Evolutionary conservation across 2,329 filamentous ascomycete genomes (phyloP).

Genomic region (Ascochyta lentis): DNA sequence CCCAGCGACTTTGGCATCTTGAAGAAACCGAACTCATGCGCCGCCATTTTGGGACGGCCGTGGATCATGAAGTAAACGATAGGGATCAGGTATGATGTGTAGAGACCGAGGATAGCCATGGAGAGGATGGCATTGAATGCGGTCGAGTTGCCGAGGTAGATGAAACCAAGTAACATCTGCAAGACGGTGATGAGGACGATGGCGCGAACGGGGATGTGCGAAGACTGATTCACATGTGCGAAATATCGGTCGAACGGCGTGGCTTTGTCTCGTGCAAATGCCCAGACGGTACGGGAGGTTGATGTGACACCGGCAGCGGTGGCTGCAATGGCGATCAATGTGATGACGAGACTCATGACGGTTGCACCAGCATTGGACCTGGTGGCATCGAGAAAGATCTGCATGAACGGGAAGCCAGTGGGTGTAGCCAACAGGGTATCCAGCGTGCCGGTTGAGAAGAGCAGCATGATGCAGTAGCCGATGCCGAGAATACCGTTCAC

Average conservation of each 20-base stretch:
- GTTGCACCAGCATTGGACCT: conserved; percentile 47
- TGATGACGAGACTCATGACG: conserved; percentile 45
- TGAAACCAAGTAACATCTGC: conserved; percentile 40
- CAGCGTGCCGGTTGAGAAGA: conserved; percentile 54
- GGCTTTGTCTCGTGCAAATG: conserved; percentile 49
- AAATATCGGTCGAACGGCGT: conserved; percentile 50
- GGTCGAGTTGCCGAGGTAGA: conserved; percentile 53
- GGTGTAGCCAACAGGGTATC: conserved; percentile 49
- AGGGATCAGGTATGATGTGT: conserved; percentile 54
- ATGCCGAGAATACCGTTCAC: conserved; percentile 58
- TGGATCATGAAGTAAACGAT: conserved; percentile 49
- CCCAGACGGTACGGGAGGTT: conserved; percentile 50
- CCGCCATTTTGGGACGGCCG: conserved; percentile 38
- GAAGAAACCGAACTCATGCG: conserved; percentile 23
- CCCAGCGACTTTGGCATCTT: conserved; percentile 46
- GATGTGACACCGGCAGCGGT: conserved; percentile 42
- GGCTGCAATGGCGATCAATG: conserved; percentile 25
- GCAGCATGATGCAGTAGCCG: conserved; percentile 51
- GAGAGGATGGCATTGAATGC: conserved; percentile 53
- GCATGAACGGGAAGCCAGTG: conserved; percentile 55
- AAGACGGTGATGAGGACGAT: conserved; percentile 41
- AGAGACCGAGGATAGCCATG: conserved; percentile 54
- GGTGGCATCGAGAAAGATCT: conserved; percentile 51
- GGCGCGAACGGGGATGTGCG: conserved; percentile 46
- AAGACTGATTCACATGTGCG: conserved; percentile 38